phyloP scores from a whole-genome alignment of 805 yeast species.

The Cyberlindnera maritima region DNA sequence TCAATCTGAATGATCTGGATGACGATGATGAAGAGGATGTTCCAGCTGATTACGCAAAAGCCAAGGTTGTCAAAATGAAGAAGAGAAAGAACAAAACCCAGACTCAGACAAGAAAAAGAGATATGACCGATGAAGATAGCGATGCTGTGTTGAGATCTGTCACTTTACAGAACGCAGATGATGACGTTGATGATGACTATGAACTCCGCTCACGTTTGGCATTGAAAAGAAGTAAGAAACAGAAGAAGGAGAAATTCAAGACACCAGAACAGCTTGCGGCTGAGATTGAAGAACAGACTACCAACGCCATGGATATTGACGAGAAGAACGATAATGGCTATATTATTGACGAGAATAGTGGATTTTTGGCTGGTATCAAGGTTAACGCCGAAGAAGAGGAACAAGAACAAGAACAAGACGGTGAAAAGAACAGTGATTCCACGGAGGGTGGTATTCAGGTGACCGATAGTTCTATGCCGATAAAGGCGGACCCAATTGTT shows the following conservation, averaged over 20 bases:
- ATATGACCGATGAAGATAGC: conserved; percentile 17
- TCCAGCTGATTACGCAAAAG: conserved; percentile 22
- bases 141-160: conserved; percentile 28
- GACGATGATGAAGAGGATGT: conserved; percentile 11
- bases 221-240: conserved; percentile 15
- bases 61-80: conserved; percentile 32
- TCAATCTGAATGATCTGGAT: conserved; percentile 17
- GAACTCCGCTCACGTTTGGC: conserved; percentile 28
- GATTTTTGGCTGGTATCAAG: conserved; percentile 32
- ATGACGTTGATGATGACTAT: conserved; percentile 19
- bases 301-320: conserved; percentile 19
- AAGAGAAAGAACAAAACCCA: conserved; percentile 22
- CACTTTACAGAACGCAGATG: conserved; percentile 26
- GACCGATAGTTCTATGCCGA: no score
- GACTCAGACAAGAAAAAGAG: conserved; percentile 11
- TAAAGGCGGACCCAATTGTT: background rate
- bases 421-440: background rate
- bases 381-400: conserved; percentile 3
- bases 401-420: background rate
- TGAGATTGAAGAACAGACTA: conserved; percentile 21
- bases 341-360: conserved; percentile 34
- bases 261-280: conserved; percentile 23
- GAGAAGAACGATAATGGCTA: conserved; percentile 15
- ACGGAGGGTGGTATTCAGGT: background rate
- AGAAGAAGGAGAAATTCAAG: conserved; percentile 17